Percentiles rank a stretch among this genome's conserved stretches.
Conservation (phyloP, 2,329 filamentous ascomycete species). For the Chaetomium sp. region DNA sequence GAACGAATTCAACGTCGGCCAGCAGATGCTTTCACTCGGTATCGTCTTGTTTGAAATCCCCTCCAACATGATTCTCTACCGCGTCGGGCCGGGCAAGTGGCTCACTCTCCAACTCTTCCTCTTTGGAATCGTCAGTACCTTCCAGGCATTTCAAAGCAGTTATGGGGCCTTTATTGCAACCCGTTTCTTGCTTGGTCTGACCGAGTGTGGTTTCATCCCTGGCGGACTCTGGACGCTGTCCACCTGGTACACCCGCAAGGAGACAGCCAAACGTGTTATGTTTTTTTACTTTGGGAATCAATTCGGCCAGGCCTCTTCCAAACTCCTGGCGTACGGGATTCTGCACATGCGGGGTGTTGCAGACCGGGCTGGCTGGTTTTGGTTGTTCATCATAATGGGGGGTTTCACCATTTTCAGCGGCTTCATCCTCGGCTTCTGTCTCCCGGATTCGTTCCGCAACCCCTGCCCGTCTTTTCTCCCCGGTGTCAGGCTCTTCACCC, state of each 20-base stretch:
- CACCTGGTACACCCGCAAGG: conserved; percentile 40
- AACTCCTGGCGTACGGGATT: conserved; percentile 40
- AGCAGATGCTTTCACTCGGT: conserved; percentile 44
- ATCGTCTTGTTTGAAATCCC: conserved; percentile 40
- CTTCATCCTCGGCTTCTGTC: conserved; percentile 36
- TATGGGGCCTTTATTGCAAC: conserved; percentile 19
- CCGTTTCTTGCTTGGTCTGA: conserved; percentile 31
- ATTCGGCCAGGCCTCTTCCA: conserved; percentile 33
- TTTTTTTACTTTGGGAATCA: conserved; percentile 41
- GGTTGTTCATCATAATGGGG: conserved; percentile 49
- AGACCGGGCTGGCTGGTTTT: conserved; percentile 48
- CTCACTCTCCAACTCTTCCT: conserved; percentile 32
- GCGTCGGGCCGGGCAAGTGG: conserved; percentile 32
- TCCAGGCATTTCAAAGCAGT: conserved; percentile 47
- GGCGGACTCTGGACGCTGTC: conserved; percentile 42
- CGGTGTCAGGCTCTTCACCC: conserved; percentile 29
- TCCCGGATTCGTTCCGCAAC: conserved; percentile 40
- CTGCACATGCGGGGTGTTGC: conserved; percentile 44
- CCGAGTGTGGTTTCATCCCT: conserved; percentile 40
- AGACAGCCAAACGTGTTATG: conserved; percentile 40
- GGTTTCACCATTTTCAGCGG: conserved; percentile 43
- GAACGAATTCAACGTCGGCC: conserved; percentile 45
- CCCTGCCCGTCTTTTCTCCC: conserved; percentile 38
- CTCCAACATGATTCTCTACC: conserved; percentile 25
- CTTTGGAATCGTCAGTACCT: conserved; percentile 42